Conservation (phyloP, 176 grass and related monocot species). For the Puccinellia tenuiflora region DNA sequence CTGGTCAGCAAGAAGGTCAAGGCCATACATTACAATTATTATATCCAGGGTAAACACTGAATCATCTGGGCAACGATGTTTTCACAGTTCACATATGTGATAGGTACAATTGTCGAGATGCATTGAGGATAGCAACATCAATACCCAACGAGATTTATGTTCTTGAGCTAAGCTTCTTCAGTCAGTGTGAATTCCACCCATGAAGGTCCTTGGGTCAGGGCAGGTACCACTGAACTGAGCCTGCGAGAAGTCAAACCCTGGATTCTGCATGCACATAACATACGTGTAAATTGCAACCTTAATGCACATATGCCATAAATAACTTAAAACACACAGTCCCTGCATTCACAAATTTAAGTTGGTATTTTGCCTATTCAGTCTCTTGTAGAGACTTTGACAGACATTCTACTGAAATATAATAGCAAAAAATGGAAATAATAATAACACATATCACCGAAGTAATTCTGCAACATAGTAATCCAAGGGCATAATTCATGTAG, state of each 20-base stretch:
- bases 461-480: not conserved
- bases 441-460: not conserved
- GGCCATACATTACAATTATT: slow-evolving; percentile 13
- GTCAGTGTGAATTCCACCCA: slow-evolving; percentile 66
- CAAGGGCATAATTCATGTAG: not conserved
- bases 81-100: not conserved
- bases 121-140: not conserved
- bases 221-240: slow-evolving; percentile 85
- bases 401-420: not conserved
- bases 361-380: not conserved
- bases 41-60: not conserved
- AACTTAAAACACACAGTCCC: not conserved
- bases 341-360: not conserved
- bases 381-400: not conserved
- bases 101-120: not conserved
- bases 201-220: slow-evolving; percentile 95
- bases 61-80: not conserved
- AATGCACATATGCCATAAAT: slow-evolving; percentile 2
- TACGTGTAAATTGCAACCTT: not conserved
- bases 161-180: not conserved
- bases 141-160: not conserved
- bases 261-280: slow-evolving; percentile 51
- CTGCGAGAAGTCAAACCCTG: slow-evolving; percentile 90
- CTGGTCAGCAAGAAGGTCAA: not conserved
- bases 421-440: not conserved